Evolutionary conservation across 83 land plant genomes (phyloP).

Genomic region (Diphasiastrum complanatum): DNA sequence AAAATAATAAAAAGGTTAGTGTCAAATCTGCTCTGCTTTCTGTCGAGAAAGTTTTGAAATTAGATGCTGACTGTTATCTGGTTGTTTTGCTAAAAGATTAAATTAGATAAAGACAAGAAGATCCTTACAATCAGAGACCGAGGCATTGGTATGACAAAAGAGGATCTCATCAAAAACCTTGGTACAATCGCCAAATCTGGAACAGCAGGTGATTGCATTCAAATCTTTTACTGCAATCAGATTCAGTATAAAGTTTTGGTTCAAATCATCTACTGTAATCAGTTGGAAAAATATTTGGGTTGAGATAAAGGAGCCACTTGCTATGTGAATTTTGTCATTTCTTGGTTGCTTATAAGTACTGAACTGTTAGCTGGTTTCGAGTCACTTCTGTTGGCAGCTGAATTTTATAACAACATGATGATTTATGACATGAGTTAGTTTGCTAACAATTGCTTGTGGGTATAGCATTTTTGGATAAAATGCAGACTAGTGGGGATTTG

Average conservation of each 20-base stretch:
- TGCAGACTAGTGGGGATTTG: slow-evolving; percentile 88
- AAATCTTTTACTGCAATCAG: not conserved
- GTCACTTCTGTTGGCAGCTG: not conserved
- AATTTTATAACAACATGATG: not conserved
- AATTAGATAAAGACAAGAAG: slow-evolving; percentile 87
- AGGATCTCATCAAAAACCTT: slow-evolving; percentile 92
- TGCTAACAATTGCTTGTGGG: not conserved
- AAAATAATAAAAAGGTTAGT: no score
- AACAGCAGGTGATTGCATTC: slow-evolving; percentile 65
- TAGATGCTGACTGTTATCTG: not conserved
- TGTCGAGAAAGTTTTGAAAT: not conserved
- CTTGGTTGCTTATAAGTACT: not conserved
- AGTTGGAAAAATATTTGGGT: no score
- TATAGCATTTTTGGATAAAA: slow-evolving; percentile 90
- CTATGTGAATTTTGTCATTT: not conserved
- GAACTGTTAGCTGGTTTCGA: not conserved
- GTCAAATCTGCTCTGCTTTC: no score
- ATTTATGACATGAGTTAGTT: not conserved
- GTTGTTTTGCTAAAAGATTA: slow-evolving; percentile 42
- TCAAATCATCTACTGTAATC: no score
- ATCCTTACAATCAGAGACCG: slow-evolving; percentile 77
- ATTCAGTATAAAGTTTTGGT: no score
- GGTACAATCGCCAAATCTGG: slow-evolving; percentile 99
- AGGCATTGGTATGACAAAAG: slow-evolving; percentile 99
- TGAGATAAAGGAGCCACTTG: no score